Percentiles rank a stretch among this genome's conserved stretches.
Conservation (phyloP, 768 basidiomycete species). For the Lepiota subincarnata region DNA sequence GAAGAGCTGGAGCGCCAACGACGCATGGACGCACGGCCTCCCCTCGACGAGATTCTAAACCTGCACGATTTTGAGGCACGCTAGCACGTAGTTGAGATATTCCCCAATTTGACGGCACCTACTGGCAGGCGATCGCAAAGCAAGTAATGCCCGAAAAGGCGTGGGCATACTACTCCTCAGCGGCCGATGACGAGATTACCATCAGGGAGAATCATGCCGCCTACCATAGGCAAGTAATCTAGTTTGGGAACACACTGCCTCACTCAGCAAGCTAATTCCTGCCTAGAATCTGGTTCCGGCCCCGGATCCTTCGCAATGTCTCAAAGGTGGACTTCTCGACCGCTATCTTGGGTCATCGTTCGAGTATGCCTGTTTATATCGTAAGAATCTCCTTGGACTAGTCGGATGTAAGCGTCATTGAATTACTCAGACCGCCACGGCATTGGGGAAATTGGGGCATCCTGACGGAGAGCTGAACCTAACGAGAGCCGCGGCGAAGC, state of each 20-base stretch:
- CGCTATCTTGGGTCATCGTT: conserved; percentile 69
- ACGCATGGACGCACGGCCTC: conserved; percentile 60
- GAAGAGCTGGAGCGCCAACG: conserved; percentile 68
- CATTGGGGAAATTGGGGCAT: conserved; percentile 93
- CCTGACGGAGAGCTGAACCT: conserved; percentile 92
- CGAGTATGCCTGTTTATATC: conserved; percentile 70
- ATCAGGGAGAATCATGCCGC: conserved; percentile 86
- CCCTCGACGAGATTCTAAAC: conserved; percentile 76
- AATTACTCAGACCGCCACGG: conserved; percentile 59
- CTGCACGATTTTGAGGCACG: conserved; percentile 91
- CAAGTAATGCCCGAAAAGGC: conserved; percentile 80
- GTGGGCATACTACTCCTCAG: conserved; percentile 98
- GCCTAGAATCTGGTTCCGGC: conserved; percentile 85
- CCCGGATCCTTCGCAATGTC: conserved; percentile 81
- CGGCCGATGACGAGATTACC: conserved; percentile 93
- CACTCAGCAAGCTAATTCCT: conserved; percentile 7
- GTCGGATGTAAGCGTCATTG: background rate
- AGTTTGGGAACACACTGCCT: background rate
- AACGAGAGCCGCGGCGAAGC: conserved; percentile 83
- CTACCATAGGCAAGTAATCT: conserved; percentile 66
- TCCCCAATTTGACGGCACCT: conserved; percentile 2
- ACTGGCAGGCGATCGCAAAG: conserved; percentile 83
- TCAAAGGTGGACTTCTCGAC: conserved; percentile 84
- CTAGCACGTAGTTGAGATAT: background rate
- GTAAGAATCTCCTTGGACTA: conserved; percentile 16